Evolutionary conservation across 2,329 filamentous ascomycete species (phyloP).

Genomic region (Fusarium marasasianum): DNA sequence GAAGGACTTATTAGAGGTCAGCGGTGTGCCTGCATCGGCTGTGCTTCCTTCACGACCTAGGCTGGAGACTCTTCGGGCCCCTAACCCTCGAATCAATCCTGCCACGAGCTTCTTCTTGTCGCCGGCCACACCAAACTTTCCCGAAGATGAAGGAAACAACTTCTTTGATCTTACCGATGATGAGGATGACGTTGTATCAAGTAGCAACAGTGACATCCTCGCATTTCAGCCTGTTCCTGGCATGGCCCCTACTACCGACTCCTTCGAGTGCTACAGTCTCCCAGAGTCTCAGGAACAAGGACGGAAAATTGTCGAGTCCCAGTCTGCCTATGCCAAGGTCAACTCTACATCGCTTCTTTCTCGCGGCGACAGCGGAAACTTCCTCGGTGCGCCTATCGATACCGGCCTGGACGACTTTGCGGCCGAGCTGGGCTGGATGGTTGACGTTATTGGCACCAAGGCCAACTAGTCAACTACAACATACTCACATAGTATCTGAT

Average conservation of each 20-base stretch:
- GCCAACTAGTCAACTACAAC: conserved; percentile 8
- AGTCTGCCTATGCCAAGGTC: conserved; percentile 35
- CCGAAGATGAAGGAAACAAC: conserved; percentile 54
- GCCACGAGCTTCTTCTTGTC: conserved; percentile 46
- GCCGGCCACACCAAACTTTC: conserved; percentile 50
- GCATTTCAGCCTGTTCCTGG: conserved; percentile 37
- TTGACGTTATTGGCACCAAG: conserved; percentile 55
- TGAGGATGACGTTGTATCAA: conserved; percentile 51
- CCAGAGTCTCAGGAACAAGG: conserved; percentile 47
- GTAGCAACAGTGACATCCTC: conserved; percentile 50
- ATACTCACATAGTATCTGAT: conserved; percentile 7
- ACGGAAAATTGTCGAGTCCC: conserved; percentile 28
- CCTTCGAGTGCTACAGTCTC: conserved; percentile 58
- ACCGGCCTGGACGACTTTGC: conserved; percentile 53
- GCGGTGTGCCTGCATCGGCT: conserved; percentile 31
- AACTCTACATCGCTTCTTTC: conserved; percentile 42
- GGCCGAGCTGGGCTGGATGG: conserved; percentile 63
- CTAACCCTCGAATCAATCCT: conserved; percentile 44
- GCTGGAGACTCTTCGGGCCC: conserved; percentile 36
- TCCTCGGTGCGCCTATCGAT: conserved; percentile 50
- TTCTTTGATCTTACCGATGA: conserved; percentile 60
- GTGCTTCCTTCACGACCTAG: conserved; percentile 33
- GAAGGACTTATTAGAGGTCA: conserved; percentile 10
- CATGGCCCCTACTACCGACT: conserved; percentile 24
- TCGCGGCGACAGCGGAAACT: conserved; percentile 33